Evolutionary conservation across 352 stramenopile genomes (phyloP), one percentile per base, ranked within the genome.

Genomic region (Blastocystis sp.): DNA sequence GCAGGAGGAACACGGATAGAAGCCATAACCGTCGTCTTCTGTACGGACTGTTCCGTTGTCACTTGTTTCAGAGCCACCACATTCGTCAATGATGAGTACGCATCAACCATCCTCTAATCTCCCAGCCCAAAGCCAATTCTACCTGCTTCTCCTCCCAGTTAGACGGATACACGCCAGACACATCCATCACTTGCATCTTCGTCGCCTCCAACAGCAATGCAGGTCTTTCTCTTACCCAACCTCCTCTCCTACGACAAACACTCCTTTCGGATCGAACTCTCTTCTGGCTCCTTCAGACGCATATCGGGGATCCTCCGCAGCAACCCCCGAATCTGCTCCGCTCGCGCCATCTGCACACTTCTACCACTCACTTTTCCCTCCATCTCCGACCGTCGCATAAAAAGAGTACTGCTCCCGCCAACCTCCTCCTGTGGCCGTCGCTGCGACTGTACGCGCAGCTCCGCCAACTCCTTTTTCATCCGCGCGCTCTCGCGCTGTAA

Each of bases 381-480:
- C 69, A 63, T 38, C 8, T 29, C 16, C 42, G 11, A 81, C 69
- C 69, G 44, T 29, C 42, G 32, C 69, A 81, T 64, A 4, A 81
- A 29, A 11, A 40, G 42, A 42, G 29, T 21, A 29, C 42, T 63
- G 11, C 63, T 44, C 11, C 32, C 27, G 4, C 27, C 24, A 4
- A 81, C 27, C 38, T 81, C 48, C 27, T 81, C 69, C 4, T 40
- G 21, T 27, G 8, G 9, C 8, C 48, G 46, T 24, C 63, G 69
- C 36, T 81, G 14, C 27, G 44, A 29, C 36, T 44, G 69, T 1
- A 27, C 11, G 14, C 49, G 46, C 27, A 59, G 29, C 27, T 81
- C 69, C 11, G 21, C 29, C 46, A 81, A 14, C 46, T 81, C 69
- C 46, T 63, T 64, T 18, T 64, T 63, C 69, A 81, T 40, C 46